Evolutionary conservation across 345 rosid genomes (phyloP).

Genomic region (Heritiera fomes): DNA sequence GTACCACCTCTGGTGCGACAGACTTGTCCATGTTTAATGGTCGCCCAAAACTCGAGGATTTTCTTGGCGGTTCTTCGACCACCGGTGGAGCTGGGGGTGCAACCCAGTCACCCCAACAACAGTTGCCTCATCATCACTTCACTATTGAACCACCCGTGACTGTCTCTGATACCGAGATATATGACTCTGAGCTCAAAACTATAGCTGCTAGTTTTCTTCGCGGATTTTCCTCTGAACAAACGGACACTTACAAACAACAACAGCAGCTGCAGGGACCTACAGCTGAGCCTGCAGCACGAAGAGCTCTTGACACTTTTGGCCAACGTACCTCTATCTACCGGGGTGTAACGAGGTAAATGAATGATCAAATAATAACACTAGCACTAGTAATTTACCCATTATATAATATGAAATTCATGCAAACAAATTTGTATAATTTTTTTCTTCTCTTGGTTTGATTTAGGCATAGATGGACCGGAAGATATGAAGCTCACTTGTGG

Average conservation of each 20-base stretch:
- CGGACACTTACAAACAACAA: slow-evolving; percentile 27
- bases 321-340: slow-evolving; percentile 91
- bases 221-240: slow-evolving; percentile 41
- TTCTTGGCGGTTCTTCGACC: slow-evolving; percentile 57
- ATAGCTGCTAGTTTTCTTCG: slow-evolving; percentile 79
- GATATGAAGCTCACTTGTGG: slow-evolving; percentile 96
- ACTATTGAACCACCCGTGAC: slow-evolving; percentile 36
- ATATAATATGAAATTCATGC: background rate
- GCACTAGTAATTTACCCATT: background rate
- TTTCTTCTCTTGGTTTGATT: background rate
- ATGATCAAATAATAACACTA: background rate
- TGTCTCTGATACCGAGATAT: slow-evolving; percentile 34
- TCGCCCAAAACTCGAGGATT: slow-evolving; percentile 76
- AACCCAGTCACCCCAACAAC: background rate
- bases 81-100: background rate
- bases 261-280: slow-evolving; percentile 29
- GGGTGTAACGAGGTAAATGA: slow-evolving; percentile 76
- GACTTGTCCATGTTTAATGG: slow-evolving; percentile 52
- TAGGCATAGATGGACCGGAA: slow-evolving; percentile 93
- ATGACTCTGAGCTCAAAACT: slow-evolving; percentile 72
- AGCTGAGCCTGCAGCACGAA: slow-evolving; percentile 46
- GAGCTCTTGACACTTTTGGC: slow-evolving; percentile 68
- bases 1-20: slow-evolving; percentile 30
- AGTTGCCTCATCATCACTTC: slow-evolving; percentile 25
- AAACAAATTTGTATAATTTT: no score